A percentile compares a stretch with the other conserved stretches of the same genome.
Conservation (phyloP, 805 yeast species). For the Candida saitoana region DNA sequence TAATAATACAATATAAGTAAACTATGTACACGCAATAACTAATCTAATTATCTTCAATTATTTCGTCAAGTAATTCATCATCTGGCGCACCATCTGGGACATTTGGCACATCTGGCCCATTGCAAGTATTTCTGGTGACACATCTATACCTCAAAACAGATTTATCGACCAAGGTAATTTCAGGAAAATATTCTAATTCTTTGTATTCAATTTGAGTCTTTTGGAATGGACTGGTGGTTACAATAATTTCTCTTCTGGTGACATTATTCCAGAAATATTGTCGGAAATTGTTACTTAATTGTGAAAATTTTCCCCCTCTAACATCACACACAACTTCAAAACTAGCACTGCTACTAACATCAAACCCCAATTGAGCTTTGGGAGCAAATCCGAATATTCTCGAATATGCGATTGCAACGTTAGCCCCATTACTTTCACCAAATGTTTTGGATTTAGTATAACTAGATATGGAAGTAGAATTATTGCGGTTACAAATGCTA, state of each 20-base stretch:
- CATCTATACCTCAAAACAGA: neutral
- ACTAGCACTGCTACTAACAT: neutral
- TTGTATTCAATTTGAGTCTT: neutral
- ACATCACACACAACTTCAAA: conserved; percentile 4
- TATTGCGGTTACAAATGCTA: conserved; percentile 1
- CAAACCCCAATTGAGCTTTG: neutral
- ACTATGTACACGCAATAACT: too few relatives aligned
- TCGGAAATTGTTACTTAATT: neutral
- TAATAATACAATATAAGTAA: too few relatives aligned
- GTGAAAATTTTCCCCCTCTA: neutral
- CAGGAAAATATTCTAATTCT: neutral
- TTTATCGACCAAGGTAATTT: conserved; percentile 1
- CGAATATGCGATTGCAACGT: neutral
- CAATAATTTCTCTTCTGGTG: conserved; percentile 1
- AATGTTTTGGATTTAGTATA: neutral
- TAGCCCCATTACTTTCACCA: neutral
- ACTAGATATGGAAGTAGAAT: neutral
- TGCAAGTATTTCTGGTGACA: neutral
- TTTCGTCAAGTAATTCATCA: too few relatives aligned
- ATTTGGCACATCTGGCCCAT: too few relatives aligned
- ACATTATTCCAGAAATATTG: conserved; percentile 3
- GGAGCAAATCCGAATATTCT: conserved; percentile 4
- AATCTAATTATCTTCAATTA: too few relatives aligned
- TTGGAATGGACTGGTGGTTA: neutral
- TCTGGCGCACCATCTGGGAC: too few relatives aligned